These are phyloP conservation scores for Rheum nobile DNA, from an alignment of 148 eudicot species.

Conservation along the genomic window DNA sequence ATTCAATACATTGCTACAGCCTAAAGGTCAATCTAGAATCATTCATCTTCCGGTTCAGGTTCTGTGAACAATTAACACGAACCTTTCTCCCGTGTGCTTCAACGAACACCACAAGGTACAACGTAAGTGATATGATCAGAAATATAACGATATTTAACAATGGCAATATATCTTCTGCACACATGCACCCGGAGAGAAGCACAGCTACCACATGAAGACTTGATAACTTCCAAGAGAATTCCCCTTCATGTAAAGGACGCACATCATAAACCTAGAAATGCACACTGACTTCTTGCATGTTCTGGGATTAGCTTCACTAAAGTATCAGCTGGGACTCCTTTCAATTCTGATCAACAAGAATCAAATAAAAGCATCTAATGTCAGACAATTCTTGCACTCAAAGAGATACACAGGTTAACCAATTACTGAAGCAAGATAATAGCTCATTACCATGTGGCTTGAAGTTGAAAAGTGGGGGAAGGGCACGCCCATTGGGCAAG, in stretches of 20 bases:
- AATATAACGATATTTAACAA: constrained; percentile 7
- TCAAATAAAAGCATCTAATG: neutral
- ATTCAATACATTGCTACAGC: constrained; percentile 7
- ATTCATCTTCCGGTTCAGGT: constrained; percentile 8
- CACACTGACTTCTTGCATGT: constrained; percentile 72
- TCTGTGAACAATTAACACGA: constrained; percentile 6
- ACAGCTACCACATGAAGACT: neutral
- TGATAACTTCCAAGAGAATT: neutral
- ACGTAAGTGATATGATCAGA: constrained; percentile 2
- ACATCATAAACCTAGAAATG: constrained; percentile 32
- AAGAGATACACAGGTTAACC: neutral
- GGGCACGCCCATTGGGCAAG: constrained; percentile 65
- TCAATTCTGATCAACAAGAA: constrained; percentile 44
- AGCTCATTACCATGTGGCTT: constrained; percentile 52
- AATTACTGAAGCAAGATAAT: neutral
- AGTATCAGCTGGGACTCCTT: constrained; percentile 49
- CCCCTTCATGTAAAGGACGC: neutral
- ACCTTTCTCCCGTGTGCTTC: constrained; percentile 1
- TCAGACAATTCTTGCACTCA: neutral
- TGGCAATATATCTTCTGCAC: constrained; percentile 5
- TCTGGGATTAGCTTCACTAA: constrained; percentile 55
- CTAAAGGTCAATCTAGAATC: constrained; percentile 8
- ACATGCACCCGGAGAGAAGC: neutral
- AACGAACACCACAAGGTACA: neutral
- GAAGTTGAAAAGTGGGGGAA: constrained; percentile 76